These are phyloP conservation scores for Aspergillus quadrilineatus DNA, from an alignment of 2,329 filamentous ascomycete species.

Conservation along the genomic window DNA sequence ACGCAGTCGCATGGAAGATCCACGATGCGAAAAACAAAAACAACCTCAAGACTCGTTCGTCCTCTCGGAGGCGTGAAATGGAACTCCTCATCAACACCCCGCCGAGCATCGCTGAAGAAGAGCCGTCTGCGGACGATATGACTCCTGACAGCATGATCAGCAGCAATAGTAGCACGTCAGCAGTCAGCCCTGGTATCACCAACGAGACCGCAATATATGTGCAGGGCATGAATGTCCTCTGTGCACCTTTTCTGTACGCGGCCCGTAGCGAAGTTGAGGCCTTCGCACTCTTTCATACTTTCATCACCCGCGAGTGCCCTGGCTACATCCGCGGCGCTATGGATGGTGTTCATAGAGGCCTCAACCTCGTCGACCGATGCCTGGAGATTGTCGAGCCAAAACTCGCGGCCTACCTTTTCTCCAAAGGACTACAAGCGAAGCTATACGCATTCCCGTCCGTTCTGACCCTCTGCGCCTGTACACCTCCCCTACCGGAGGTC, in stretches of 20 bases:
- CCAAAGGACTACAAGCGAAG: constrained; percentile 85
- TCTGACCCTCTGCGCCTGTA: constrained; percentile 91
- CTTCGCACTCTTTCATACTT: constrained; percentile 83
- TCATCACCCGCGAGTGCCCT: constrained; percentile 84
- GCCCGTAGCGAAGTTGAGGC: constrained; percentile 93
- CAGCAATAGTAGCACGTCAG: constrained; percentile 15
- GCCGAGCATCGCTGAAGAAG: constrained; percentile 40
- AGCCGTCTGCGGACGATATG: constrained; percentile 40
- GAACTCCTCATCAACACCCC: constrained; percentile 41
- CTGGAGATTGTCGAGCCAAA: constrained; percentile 88
- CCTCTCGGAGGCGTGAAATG: constrained; percentile 49
- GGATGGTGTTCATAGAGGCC: constrained; percentile 92
- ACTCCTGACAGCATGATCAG: constrained; percentile 20
- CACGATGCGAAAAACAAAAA: constrained; percentile 71
- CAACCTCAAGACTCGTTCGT: constrained; percentile 42
- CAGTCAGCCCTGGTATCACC: constrained; percentile 35
- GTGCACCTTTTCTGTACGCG: constrained; percentile 91
- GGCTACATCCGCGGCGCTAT: constrained; percentile 94
- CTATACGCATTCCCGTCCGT: constrained; percentile 97
- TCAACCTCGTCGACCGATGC: constrained; percentile 88
- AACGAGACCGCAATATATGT: constrained; percentile 83
- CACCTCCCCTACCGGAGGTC: constrained; percentile 89
- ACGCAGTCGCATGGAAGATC: constrained; percentile 91
- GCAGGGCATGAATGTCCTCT: constrained; percentile 98
- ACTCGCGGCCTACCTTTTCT: constrained; percentile 77